phyloP scores from a whole-genome alignment of 176 grass and related monocot genomes.

The Phoenix dactylifera region DNA sequence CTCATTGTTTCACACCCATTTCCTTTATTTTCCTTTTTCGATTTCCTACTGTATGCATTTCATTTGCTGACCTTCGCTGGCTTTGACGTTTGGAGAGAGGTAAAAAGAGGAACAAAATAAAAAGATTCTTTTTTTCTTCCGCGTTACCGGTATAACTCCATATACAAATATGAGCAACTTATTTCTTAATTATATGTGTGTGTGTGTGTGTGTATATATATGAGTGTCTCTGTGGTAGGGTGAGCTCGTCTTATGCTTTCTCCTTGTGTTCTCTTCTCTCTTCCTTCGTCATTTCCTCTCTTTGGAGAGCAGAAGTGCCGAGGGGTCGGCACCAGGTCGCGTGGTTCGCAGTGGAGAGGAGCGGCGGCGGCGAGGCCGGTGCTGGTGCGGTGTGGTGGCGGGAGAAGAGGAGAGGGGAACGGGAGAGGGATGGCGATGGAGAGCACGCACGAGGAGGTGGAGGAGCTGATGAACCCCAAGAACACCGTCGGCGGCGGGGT shows the following conservation, averaged over 20 bases:
- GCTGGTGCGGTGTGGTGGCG: conserved; percentile 17
- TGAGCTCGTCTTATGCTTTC: not conserved
- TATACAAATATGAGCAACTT: too few species aligned
- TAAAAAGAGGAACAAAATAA: too few species aligned
- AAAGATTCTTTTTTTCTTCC: too few species aligned
- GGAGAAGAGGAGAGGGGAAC: conserved; percentile 20
- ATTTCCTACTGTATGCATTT: conserved; percentile 8
- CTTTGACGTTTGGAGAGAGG: too few species aligned
- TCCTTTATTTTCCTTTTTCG: conserved; percentile 4
- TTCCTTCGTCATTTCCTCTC: not conserved
- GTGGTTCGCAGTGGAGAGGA: conserved; percentile 8
- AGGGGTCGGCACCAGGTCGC: not conserved
- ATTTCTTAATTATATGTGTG: too few species aligned
- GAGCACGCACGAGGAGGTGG: conserved; percentile 14
- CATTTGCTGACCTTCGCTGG: too few species aligned
- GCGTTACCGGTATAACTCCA: too few species aligned
- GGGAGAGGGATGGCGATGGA: conserved; percentile 27
- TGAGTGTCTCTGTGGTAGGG: not conserved
- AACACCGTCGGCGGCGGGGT: conserved; percentile 21
- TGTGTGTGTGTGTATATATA: too few species aligned
- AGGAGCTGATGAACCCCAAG: not conserved
- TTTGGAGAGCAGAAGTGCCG: not conserved
- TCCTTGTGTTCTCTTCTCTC: not conserved
- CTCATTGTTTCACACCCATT: conserved; percentile 5
- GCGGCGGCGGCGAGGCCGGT: conserved; percentile 29